Evolutionary conservation across 163 green algal genomes (phyloP).

Genomic region (Coccomyxa subellipsoidea): DNA sequence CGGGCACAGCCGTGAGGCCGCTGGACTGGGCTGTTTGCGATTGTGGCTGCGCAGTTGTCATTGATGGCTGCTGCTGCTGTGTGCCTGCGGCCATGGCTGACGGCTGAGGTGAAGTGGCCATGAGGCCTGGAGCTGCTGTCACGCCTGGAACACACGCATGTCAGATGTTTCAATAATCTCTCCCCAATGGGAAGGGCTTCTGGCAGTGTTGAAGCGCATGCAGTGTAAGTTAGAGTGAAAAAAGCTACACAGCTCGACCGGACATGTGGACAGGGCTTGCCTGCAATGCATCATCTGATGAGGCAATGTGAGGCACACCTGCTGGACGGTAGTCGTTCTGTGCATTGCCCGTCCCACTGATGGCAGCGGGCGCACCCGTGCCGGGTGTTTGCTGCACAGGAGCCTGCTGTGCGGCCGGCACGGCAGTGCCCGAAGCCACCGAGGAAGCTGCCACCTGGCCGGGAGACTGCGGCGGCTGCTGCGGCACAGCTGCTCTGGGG

Average conservation of each 20-base stretch:
- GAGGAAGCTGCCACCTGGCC: not conserved
- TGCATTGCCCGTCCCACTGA: too few species aligned
- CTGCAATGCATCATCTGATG: too few species aligned
- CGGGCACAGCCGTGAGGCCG: not conserved
- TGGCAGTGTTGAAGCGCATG: too few species aligned
- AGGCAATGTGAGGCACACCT: not conserved
- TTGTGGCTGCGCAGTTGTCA: not conserved
- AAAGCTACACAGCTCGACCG: too few species aligned
- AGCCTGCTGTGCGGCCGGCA: not conserved
- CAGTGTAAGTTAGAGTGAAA: too few species aligned
- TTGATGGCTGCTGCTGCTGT: too few species aligned
- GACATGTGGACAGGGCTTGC: too few species aligned
- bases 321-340: not conserved
- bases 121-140: not conserved
- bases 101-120: not conserved
- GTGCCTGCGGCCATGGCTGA: not conserved
- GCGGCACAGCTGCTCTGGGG: not conserved
- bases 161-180: too few species aligned
- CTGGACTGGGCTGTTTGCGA: not conserved
- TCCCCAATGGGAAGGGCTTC: too few species aligned
- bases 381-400: too few species aligned
- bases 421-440: not conserved
- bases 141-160: too few species aligned
- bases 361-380: not conserved
- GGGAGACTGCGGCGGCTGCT: not conserved